Evolutionary conservation across 2,329 filamentous ascomycete species (phyloP).

Genomic region (Cercospora zeina): DNA sequence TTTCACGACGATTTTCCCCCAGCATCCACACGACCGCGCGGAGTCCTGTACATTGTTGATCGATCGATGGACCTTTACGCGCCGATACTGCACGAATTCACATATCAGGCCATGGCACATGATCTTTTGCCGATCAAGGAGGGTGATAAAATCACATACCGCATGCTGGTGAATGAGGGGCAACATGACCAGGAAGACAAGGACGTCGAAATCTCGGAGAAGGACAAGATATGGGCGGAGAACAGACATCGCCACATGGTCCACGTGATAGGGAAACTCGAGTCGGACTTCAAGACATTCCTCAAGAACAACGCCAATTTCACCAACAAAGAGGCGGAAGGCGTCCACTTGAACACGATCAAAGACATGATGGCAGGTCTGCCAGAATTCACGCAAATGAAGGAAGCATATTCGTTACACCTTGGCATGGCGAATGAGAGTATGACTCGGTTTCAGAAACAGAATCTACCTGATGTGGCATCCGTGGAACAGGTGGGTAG

Average conservation of each 20-base stretch:
- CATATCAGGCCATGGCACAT: slow-evolving; percentile 97
- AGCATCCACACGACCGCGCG: slow-evolving; percentile 72
- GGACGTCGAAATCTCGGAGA: slow-evolving; percentile 86
- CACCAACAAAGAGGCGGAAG: slow-evolving; percentile 68
- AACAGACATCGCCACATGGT: slow-evolving; percentile 97
- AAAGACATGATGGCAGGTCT: slow-evolving; percentile 95
- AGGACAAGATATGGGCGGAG: slow-evolving; percentile 92
- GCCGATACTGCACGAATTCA: slow-evolving; percentile 91
- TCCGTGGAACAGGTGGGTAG: slow-evolving; percentile 73
- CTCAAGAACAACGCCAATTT: slow-evolving; percentile 90
- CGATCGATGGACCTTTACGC: slow-evolving; percentile 89
- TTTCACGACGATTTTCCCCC: slow-evolving; percentile 84
- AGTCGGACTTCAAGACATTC: slow-evolving; percentile 90
- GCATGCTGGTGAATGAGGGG: slow-evolving; percentile 75
- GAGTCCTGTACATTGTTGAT: slow-evolving; percentile 82
- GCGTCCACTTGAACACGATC: slow-evolving; percentile 77
- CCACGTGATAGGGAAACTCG: slow-evolving; percentile 90
- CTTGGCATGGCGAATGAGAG: slow-evolving; percentile 96
- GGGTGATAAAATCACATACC: slow-evolving; percentile 82
- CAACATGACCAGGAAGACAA: slow-evolving; percentile 71
- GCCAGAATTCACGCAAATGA: slow-evolving; percentile 92
- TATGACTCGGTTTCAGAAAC: slow-evolving; percentile 85
- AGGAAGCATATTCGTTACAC: slow-evolving; percentile 91
- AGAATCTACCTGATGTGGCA: slow-evolving; percentile 83
- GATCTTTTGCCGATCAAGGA: slow-evolving; percentile 88